Conservation (phyloP, 2,329 filamentous ascomycete genomes). For the Pseudogymnoascus sp. region DNA sequence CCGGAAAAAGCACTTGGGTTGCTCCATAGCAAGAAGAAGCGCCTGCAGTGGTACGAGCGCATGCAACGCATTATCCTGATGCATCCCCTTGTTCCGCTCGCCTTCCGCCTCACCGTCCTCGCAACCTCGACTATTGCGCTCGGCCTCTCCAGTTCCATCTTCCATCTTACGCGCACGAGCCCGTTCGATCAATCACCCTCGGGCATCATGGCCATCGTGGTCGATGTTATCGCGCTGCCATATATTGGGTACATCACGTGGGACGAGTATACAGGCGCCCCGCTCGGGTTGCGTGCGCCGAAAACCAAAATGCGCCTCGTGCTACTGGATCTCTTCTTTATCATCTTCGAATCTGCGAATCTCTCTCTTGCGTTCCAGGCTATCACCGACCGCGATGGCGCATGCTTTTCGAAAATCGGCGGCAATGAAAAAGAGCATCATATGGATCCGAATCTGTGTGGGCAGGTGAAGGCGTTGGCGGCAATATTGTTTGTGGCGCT, state of each 20-base stretch:
- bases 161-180: conserved; percentile 41
- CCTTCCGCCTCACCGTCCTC: conserved; percentile 77
- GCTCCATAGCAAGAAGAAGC: conserved; percentile 26
- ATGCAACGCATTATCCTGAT: conserved; percentile 24
- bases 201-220: conserved; percentile 79
- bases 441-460: conserved; percentile 44
- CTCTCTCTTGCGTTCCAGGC: conserved; percentile 83
- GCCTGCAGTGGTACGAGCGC: conserved; percentile 15
- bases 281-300: conserved; percentile 76
- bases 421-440: conserved; percentile 31
- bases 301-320: conserved; percentile 84
- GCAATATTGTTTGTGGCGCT: conserved; percentile 75
- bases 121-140: conserved; percentile 77
- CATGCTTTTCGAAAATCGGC: conserved; percentile 41
- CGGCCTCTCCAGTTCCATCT: conserved; percentile 70
- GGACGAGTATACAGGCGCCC: conserved; percentile 94
- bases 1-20: conserved; percentile 26
- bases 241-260: conserved; percentile 93
- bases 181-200: conserved; percentile 60
- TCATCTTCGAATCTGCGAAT: conserved; percentile 94
- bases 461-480: conserved; percentile 63
- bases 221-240: conserved; percentile 81
- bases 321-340: conserved; percentile 89
- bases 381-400: conserved; percentile 57
- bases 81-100: conserved; percentile 68